Conservation (phyloP, 2,329 filamentous ascomycete species). For the Verticillium zaregamsianum region DNA sequence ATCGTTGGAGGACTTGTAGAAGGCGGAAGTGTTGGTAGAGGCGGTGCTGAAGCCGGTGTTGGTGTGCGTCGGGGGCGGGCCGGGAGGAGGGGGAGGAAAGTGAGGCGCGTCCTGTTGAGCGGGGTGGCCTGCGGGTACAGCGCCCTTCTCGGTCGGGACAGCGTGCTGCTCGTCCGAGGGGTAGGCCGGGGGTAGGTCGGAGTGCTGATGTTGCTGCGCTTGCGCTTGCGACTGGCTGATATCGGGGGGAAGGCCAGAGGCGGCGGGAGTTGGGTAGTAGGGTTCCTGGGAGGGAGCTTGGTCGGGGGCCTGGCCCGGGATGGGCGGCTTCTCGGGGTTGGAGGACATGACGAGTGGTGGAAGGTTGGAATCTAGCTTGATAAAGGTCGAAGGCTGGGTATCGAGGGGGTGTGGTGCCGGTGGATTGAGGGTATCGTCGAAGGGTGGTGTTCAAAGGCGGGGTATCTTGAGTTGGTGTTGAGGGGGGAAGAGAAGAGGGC, state of each 20-base stretch:
- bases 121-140: not conserved
- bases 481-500: not conserved
- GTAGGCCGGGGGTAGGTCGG: constrained; percentile 12
- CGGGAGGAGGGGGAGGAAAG: constrained; percentile 5
- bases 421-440: no score
- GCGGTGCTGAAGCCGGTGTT: not conserved
- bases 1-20: constrained; percentile 1
- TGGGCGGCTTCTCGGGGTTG: constrained; percentile 13
- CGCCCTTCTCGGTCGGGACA: not conserved
- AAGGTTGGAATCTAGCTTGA: not conserved
- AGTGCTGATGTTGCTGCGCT: constrained; percentile 2
- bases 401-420: no score
- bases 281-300: not conserved
- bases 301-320: not conserved
- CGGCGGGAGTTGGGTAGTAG: not conserved
- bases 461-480: not conserved
- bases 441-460: not conserved
- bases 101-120: not conserved
- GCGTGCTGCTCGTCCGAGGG: constrained; percentile 1
- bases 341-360: not conserved
- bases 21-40: not conserved
- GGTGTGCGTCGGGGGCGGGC: constrained; percentile 9
- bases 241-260: not conserved
- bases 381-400: not conserved
- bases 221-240: not conserved